Conservation (phyloP, 1,139 yeast species). For the Pneumocystis murina region DNA sequence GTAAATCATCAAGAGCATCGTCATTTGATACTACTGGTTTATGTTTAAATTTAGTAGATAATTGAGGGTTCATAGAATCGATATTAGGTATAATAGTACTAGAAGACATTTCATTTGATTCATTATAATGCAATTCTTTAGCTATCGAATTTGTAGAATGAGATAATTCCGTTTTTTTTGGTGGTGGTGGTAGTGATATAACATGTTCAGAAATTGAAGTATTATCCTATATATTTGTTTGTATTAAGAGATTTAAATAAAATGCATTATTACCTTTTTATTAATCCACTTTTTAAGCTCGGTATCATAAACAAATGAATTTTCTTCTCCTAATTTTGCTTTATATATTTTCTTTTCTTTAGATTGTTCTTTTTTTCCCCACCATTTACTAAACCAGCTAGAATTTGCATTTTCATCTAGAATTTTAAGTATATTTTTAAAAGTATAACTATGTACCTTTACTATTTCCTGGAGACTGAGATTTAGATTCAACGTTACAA, state of each 20-base stretch:
- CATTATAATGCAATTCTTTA: not conserved
- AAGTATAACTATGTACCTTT: constrained; percentile 4
- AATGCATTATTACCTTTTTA: constrained; percentile 27
- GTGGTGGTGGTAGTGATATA: not conserved
- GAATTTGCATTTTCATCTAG: constrained; percentile 14
- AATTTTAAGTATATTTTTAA: constrained; percentile 12
- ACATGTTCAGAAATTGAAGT: not conserved
- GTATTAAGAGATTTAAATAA: constrained; percentile 18
- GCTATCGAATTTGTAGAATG: not conserved
- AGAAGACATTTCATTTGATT: not conserved
- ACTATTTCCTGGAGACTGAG: not conserved
- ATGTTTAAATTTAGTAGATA: not conserved
- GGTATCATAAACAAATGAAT: constrained; percentile 64
- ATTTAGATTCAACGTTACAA: not conserved
- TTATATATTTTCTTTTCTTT: constrained; percentile 42
- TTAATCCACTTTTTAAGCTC: constrained; percentile 78
- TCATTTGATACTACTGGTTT: not conserved
- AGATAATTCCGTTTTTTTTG: constrained; percentile 27
- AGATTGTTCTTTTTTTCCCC: constrained; percentile 12
- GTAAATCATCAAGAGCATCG: not conserved
- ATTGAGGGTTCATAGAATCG: not conserved
- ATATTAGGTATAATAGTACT: not conserved
- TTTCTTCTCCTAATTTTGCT: constrained; percentile 78
- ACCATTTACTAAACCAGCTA: constrained; percentile 40
- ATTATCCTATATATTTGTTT: not conserved